Conservation (phyloP, 73 alveolate genomes). For the Paramecium tetraurelia region DNA sequence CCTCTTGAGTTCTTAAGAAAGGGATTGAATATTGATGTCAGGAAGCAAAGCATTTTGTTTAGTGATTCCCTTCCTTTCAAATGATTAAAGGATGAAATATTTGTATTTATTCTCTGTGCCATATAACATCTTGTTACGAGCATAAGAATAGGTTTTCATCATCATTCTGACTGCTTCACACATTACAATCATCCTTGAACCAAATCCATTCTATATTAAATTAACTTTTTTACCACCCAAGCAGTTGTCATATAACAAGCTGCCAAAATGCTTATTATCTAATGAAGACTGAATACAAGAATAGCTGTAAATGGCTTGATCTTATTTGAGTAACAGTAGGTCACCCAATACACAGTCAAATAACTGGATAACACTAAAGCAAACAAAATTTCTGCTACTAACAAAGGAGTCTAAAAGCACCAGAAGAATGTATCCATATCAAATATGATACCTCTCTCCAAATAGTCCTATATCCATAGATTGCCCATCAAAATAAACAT, state of each 20-base stretch:
- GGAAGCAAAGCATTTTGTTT: slow-evolving; percentile 72
- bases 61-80: slow-evolving; percentile 65
- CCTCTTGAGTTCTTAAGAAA: slow-evolving; percentile 62
- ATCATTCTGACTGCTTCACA: slow-evolving; percentile 82
- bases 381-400: slow-evolving; percentile 2
- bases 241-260: slow-evolving; percentile 30
- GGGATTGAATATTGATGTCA: slow-evolving; percentile 62
- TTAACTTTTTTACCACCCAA: background rate
- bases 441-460: slow-evolving; percentile 55
- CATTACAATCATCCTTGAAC: slow-evolving; percentile 71
- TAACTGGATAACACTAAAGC: slow-evolving; percentile 30
- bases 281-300: slow-evolving; percentile 20
- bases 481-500: slow-evolving; percentile 51
- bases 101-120: slow-evolving; percentile 63
- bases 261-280: slow-evolving; percentile 40
- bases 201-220: slow-evolving; percentile 65
- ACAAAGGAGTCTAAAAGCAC: slow-evolving; percentile 38
- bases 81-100: slow-evolving; percentile 69
- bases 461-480: slow-evolving; percentile 39
- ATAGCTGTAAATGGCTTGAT: background rate
- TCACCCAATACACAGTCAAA: background rate
- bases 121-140: slow-evolving; percentile 80
- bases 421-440: slow-evolving; percentile 57
- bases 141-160: slow-evolving; percentile 85
- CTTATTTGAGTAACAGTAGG: slow-evolving; percentile 52